Evolutionary conservation across 257 asterid genomes (phyloP), one percentile per base, ranked within the genome.

Genomic region (Solanum pimpinellifolium): DNA sequence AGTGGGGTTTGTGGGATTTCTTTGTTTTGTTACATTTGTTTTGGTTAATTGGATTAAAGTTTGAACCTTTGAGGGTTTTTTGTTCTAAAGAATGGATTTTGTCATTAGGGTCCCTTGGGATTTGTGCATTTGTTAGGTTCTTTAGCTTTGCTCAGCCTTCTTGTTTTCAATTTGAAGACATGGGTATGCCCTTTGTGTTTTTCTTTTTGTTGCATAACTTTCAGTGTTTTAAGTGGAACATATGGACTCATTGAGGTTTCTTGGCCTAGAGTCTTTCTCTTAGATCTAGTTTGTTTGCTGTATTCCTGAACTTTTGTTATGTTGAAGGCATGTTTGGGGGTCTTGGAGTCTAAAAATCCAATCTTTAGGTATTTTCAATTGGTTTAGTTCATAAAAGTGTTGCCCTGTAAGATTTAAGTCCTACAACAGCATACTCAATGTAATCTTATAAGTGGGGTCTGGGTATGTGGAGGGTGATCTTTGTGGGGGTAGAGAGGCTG

Each of bases 181-280:
- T 93, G 91, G 93, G 94, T 90, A 90, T 86, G 82, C 6, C 82
- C 35, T 86, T 88, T 82, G 11, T 72, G 35, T 84, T 78, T 84
- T 25, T 35, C 3, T 37, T 21, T 15, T 33, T 52, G 44, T 83
- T 25, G 62, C n/a, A 76, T n/a, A 76, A n/a, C 11, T 42, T 41
- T 49, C 62, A n/a, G 37, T 42, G 13, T 42, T 70, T 69, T 31
- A 7, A 27, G 65, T 85, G 76, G 31, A 60, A 60, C 16, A 47
- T 16, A 23, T 46, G 42, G 49, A 21, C 29, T 39, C 73, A 62
- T 65, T 69, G 21, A 80, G 39, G 42, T 86, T 90, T 47, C 77
- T 72, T 41, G 62, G 70, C 88, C 7, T 72, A 12, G 86, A 44
- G 25, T 88, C 65, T 47, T 66, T 89, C 83, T 56, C 75, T 81